phyloP scores from a whole-genome alignment of 345 rosid genomes.

The Lepidium africanum region DNA sequence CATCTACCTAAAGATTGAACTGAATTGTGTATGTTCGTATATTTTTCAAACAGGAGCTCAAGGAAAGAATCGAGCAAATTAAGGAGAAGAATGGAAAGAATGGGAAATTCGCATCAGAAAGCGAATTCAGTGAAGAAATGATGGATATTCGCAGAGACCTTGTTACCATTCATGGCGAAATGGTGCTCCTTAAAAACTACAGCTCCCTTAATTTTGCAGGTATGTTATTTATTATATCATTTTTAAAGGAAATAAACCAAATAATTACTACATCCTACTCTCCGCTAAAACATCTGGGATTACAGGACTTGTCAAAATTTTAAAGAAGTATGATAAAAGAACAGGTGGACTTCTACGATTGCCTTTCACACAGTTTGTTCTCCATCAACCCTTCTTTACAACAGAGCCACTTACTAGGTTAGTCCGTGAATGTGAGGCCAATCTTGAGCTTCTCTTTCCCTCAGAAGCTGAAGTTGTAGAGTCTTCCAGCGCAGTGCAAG shows the following conservation, averaged over 20 bases:
- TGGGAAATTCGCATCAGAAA: conserved; percentile 50
- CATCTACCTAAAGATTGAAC: too few relatives aligned
- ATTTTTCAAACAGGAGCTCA: conserved; percentile 53
- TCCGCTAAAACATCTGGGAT: conserved; percentile 6
- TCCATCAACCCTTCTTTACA: conserved; percentile 77
- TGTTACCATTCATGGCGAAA: conserved; percentile 87
- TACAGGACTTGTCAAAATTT: conserved; percentile 71
- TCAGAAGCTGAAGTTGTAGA: conserved; percentile 81
- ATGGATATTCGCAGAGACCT: conserved; percentile 90
- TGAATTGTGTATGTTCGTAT: neutral
- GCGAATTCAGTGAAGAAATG: conserved; percentile 81
- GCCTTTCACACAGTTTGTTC: conserved; percentile 75
- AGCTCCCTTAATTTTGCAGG: conserved; percentile 94
- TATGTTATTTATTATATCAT: neutral
- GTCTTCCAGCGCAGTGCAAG: conserved; percentile 16
- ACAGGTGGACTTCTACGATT: conserved; percentile 72
- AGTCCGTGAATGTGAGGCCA: conserved; percentile 79
- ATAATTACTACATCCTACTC: neutral
- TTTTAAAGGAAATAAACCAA: neutral
- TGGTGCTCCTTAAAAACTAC: conserved; percentile 90
- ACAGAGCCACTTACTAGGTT: conserved; percentile 78
- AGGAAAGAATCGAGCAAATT: conserved; percentile 60
- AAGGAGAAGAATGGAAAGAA: conserved; percentile 46
- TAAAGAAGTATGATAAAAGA: conserved; percentile 88
- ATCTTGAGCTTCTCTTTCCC: conserved; percentile 88